Percentiles rank a stretch among this genome's conserved stretches.
Conservation (phyloP, 495 filamentous ascomycete genomes). For the Halenospora varia region DNA sequence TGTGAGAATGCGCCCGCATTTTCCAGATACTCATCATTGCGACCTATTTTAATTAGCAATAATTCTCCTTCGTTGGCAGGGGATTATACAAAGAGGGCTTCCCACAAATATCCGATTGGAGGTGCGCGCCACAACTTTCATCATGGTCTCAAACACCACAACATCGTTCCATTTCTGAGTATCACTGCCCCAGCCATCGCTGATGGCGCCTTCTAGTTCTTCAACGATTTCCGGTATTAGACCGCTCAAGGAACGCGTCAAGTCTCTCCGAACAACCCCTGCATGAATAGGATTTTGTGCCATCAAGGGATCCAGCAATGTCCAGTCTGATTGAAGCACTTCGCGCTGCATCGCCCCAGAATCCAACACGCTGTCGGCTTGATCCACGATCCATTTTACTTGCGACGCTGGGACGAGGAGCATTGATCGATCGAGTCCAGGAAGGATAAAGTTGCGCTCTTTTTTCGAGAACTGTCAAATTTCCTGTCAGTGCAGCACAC, state of each 20-base stretch:
- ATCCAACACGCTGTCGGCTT: conserved; percentile 38
- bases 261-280: conserved; percentile 29
- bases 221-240: conserved; percentile 38
- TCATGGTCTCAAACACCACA: conserved; percentile 32
- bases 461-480: conserved; percentile 5
- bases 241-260: conserved; percentile 38
- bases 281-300: conserved; percentile 31
- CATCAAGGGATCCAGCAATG: conserved; percentile 30
- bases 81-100: conserved; percentile 40
- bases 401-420: conserved; percentile 38
- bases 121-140: conserved; percentile 47
- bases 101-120: conserved; percentile 58
- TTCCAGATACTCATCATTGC: conserved; percentile 36
- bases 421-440: conserved; percentile 3
- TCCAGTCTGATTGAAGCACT: conserved; percentile 35
- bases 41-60: conserved; percentile 36
- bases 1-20: conserved; percentile 37
- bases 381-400: conserved; percentile 38
- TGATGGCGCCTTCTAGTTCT: conserved; percentile 32
- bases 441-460: conserved; percentile 5
- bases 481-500: not conserved
- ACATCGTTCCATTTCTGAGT: conserved; percentile 32
- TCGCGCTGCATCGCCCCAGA: conserved; percentile 32
- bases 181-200: conserved; percentile 31
- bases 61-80: not conserved